A percentile compares a stretch with the other conserved stretches of the same genome.
Evolutionary conservation across 106 monocot genomes (phyloP).

Genomic region (Narthecium ossifragum): DNA sequence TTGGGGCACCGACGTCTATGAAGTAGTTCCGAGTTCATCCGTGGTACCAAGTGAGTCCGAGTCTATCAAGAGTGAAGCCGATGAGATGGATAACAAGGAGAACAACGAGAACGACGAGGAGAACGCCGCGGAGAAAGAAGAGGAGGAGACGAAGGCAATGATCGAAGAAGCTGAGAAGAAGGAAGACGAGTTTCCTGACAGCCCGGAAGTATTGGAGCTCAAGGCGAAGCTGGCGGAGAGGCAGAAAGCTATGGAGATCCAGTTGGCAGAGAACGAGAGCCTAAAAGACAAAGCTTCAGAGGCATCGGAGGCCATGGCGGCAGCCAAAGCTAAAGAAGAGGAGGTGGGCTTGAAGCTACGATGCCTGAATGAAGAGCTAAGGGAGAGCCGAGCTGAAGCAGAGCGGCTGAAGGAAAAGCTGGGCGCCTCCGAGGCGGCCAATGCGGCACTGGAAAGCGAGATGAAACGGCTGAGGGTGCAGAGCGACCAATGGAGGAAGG

Average conservation of each 20-base stretch:
- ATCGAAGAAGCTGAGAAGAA: constrained; percentile 2
- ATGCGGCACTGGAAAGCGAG: constrained; percentile 42
- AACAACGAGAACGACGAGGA: neutral
- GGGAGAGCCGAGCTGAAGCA: constrained; percentile 17
- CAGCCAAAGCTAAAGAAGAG: constrained; percentile 35
- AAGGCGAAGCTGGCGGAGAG: constrained; percentile 30
- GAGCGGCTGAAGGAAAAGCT: constrained; percentile 35
- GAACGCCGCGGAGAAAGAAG: constrained; percentile 1
- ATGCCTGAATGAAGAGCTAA: constrained; percentile 34
- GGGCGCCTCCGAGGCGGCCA: constrained; percentile 33
- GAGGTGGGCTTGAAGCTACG: constrained; percentile 37
- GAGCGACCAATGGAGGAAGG: constrained; percentile 92
- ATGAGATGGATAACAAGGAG: constrained; percentile 3
- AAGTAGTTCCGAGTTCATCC: neutral
- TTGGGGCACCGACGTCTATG: neutral
- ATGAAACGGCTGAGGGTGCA: constrained; percentile 63
- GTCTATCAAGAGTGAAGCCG: neutral
- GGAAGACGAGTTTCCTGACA: constrained; percentile 4
- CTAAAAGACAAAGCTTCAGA: constrained; percentile 42
- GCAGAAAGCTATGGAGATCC: constrained; percentile 24
- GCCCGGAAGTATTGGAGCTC: constrained; percentile 19
- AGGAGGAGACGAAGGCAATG: constrained; percentile 19
- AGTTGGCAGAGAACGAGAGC: constrained; percentile 23
- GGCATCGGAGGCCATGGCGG: constrained; percentile 14
- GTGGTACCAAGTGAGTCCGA: neutral